Base-by-base conservation (phyloP, 2,329 filamentous ascomycete genomes). In the Calycina marina region DNA sequence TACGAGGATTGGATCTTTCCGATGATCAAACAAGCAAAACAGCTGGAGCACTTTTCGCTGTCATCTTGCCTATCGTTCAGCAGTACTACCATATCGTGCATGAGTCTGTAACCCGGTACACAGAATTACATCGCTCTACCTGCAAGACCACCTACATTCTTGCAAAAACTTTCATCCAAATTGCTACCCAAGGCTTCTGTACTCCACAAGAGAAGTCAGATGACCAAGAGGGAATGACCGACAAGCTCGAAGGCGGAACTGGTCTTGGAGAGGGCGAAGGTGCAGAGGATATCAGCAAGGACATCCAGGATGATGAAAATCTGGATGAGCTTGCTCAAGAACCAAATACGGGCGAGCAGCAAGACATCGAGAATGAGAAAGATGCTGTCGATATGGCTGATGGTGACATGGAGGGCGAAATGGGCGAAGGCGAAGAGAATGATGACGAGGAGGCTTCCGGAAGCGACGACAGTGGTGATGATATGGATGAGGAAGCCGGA, bases 271-370 rank as follows among this genome's bases (percentile, higher is more conserved):
- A 94, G 28, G 92, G 90, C 8, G 82, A 94, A 55, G 92, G 88
- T 12, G 86, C 80, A 4, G 86, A 98, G 52, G 88, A 98, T 55
- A 96, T 98, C 42, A 96, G 86, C 57, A 96, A 98, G 53, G 90
- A 98, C 49, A 79, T 98, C 28, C 74, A 82, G 41, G 78, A 88
- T 11, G 88, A 98, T 39, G 90, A 99, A 53, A 86, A 98, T 51
- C 61, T 98, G 4, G 75, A 81, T 0, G 90, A 98, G 44, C 63
- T 98, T 27, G 88, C 90, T 0, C 83, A 94, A 52, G 80, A 94
- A 48, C 69, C 75, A 25, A 77, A 82, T 38, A 61, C 69, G 18
- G 58, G 61, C 25, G 53, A 61, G 15, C 62, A 70, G 22, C 58
- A 62, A 25, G 77, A 81, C 11, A 77, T 85, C 34, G 77, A 86